Base-by-base conservation (phyloP, 306 rosid genomes). In the Prunus fruticosa region DNA sequence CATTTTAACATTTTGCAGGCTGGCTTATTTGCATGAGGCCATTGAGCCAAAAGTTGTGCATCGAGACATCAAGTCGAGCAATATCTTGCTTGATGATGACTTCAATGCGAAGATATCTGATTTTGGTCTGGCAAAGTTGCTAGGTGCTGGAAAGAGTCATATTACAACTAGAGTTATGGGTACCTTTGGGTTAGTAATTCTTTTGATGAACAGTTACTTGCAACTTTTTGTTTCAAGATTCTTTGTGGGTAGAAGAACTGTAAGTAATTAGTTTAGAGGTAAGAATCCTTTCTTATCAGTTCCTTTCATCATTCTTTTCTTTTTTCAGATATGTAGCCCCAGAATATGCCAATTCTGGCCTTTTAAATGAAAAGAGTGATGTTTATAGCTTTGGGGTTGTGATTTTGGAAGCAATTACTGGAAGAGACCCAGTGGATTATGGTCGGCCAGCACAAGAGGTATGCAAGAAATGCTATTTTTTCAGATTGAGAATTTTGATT, bases 111-210 rank as follows among this genome's bases (percentile, higher is more conserved):
- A 93, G 75, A 87, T 93, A 85, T 93, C 98, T 25, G 97, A 93
- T 84, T 93, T 93, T 87, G 98, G 98, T 43, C 82, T 91, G 61
- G 98, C 98, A 76, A 93, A 93, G 85, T 78, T 93, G 82, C 84
- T 93, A 27, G 93, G 92, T 74, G 88, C 94, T 15, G 97, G 97
- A 79, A 91, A 90, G 82, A 91, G 97, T 77, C 90, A 91, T 80
- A 90, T 93, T 72, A 93, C 96, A 57, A 93, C 98, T 83, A 86
- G 98, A 76, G 97, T 93, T 68, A 93, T 93, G 98, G 98, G 98
- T 58, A 93, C 98, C 74, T 93, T 93, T 34, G 98, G 98, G 98
- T 93, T 81, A 87, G 97, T 79, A 28, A 18, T 65, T 34, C 22
- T 77, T 73, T 52, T 45, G 18, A 45, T 51, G 8, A n/a, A 13